Evolutionary conservation across 495 filamentous ascomycete species (phyloP), one percentile per base, ranked within the genome.

Genomic region (Penicillium silybi): DNA sequence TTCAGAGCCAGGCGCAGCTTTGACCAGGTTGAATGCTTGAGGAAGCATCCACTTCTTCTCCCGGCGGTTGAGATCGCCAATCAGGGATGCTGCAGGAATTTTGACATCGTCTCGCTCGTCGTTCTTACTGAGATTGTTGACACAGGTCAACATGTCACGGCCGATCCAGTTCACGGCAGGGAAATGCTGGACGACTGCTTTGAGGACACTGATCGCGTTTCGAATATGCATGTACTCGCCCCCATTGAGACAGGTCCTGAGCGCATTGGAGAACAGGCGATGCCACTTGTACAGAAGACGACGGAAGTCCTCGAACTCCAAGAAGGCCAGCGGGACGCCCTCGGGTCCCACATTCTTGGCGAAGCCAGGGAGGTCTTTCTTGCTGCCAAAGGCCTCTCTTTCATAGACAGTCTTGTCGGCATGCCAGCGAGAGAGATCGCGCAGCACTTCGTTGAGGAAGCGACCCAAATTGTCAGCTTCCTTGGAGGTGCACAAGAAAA

Each of bases 221-320:
- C 90, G 83, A 63, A 97, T 96, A 65, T 96, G 91, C 90, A 96
- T 97, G 79, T 93, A 99, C 64, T 99, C 92, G 53, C 79, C 83
- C 11, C 84, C 82, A 15, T 80, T 78, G 22, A 97, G 76, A 66
- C 92, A 96, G 17, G 73, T 77, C 58, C 88, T 88, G 39, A 99
- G 67, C 2, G 91, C 89, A 16, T 68, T 75, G 58, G 83, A 82
- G 26, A 99, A 70, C 23, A 84, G 77, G 37, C 84, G 82, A 68
- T 99, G 95, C 92, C 92, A 99, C 57, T 87, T 87, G 74, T 86
- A 90, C 16, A 96, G 76, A 8, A 95, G 70, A 53, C 87, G 84
- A 18, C 89, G 82, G 73, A 90, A 99, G 26, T 89, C 85, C 59
- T 95, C 90, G 65, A 85, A 92, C 41, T 90, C 86, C 52, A 96